Evolutionary conservation across 2,329 filamentous ascomycete genomes (phyloP).

Genomic region (Alternaria postmessia): DNA sequence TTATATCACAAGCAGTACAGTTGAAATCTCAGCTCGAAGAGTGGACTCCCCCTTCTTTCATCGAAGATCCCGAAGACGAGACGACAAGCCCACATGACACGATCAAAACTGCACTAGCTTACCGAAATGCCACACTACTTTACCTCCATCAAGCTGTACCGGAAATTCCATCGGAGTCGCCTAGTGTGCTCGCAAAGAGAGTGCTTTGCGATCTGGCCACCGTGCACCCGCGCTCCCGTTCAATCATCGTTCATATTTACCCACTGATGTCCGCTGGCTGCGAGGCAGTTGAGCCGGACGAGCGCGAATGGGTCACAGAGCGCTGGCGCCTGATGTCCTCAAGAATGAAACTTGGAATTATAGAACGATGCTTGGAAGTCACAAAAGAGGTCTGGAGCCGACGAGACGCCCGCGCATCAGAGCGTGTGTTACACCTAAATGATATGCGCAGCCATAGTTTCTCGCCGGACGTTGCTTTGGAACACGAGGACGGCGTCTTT

Average conservation of each 20-base stretch:
- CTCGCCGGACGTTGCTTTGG: conserved; percentile 23
- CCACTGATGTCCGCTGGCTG: conserved; percentile 73
- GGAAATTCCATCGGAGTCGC: conserved; percentile 68
- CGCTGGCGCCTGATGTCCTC: conserved; percentile 69
- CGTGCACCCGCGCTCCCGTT: conserved; percentile 68
- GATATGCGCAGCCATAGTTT: conserved; percentile 16
- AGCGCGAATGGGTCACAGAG: conserved; percentile 69
- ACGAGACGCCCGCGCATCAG: conserved; percentile 61
- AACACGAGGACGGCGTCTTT: conserved; percentile 33
- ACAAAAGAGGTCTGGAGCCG: conserved; percentile 72
- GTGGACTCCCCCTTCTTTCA: conserved; percentile 67
- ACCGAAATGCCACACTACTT: conserved; percentile 71
- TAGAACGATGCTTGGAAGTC: conserved; percentile 71
- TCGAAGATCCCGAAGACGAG: conserved; percentile 70
- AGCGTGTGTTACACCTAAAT: conserved; percentile 27
- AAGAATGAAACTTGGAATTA: conserved; percentile 71
- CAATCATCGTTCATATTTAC: conserved; percentile 74
- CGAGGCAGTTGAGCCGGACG: conserved; percentile 66
- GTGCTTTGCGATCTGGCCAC: conserved; percentile 69
- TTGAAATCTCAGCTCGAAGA: conserved; percentile 67
- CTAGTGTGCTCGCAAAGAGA: conserved; percentile 67
- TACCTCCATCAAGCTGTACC: conserved; percentile 74
- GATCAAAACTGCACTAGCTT: conserved; percentile 72
- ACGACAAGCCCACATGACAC: conserved; percentile 69
- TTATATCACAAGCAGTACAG: conserved; percentile 69